Base-by-base conservation (phyloP, 2,329 filamentous ascomycete genomes). In the Diplodia corticola region DNA sequence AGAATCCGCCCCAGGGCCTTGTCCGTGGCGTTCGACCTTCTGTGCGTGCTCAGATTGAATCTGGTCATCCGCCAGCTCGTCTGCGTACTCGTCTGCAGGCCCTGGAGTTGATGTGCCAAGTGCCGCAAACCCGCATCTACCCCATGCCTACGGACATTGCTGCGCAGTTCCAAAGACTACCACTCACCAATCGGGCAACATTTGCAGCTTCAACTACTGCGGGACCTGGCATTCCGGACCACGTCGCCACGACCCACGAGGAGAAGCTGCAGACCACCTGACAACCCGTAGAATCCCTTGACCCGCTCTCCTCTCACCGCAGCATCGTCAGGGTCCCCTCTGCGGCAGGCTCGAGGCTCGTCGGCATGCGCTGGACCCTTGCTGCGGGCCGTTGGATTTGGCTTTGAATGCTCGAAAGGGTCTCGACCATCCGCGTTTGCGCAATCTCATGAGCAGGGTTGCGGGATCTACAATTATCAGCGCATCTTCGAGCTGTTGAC, bases 381-480 rank as follows among this genome's bases (percentile, higher is more conserved):
- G 24, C 24, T 30, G 55, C 55, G 55, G 55, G 37, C 37, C 55
- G 55, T 26, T 20, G 33, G 35, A 28, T 48, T 33, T 7, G 30
- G 10, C 17, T 60, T 60, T 40, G 35, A 57, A 12, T 33, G 24
- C 33, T 44, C 20, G 15, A 26, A 26, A 10, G 7, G 30, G 53
- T 26, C 53, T n/a, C 35, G 33, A 33, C 20, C 33, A 35, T 3
- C 35, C 22, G 10, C n/a, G 53, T 57, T 57, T 57, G 54, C 54
- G 54, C 54, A 59, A 59, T 59, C 54, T 40, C 13, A 24, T 37
- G 15, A 30, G n/a, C 57, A 61, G 44, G 40, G 57, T 22, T n/a
- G 40, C 44, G 15, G 40, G 57, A 61, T 61, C 57, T 61, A 35
- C 57, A 49, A 61, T 61, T 49, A 35, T 49, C 57, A 49, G 57